These are phyloP conservation scores for Aureobasidium melanogenum DNA, from an alignment of 2,329 filamentous ascomycete species.

Conservation along the genomic window DNA sequence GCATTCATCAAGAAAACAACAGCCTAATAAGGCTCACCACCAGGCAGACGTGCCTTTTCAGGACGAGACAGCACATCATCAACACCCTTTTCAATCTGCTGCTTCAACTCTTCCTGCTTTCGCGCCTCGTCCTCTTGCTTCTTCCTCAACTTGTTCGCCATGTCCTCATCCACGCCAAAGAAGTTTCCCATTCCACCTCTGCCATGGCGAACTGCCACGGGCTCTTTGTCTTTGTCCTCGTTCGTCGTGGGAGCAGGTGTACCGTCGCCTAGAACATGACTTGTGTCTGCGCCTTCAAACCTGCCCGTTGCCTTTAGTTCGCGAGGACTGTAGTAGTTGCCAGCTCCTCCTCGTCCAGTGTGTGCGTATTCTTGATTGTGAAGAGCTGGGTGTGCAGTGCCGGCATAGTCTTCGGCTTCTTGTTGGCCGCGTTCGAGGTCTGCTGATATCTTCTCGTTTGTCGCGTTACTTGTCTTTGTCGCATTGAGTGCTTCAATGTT, in stretches of 20 bases:
- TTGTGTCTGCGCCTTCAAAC: slow-evolving; percentile 22
- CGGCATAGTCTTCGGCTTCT: slow-evolving; percentile 15
- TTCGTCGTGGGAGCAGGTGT: slow-evolving; percentile 1
- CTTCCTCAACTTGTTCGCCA: slow-evolving; percentile 22
- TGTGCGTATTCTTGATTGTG: slow-evolving; percentile 33
- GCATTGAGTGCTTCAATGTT: slow-evolving; percentile 28
- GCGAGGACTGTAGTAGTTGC: slow-evolving; percentile 38
- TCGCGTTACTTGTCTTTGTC: slow-evolving; percentile 13
- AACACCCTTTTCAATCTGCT: slow-evolving; percentile 32
- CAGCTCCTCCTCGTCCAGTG: slow-evolving; percentile 37
- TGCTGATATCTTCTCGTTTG: slow-evolving; percentile 20
- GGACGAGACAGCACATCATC: slow-evolving; percentile 33
- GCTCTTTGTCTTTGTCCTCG: background rate
- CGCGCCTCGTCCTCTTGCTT: slow-evolving; percentile 22
- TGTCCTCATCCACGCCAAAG: slow-evolving; percentile 27
- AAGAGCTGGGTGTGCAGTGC: slow-evolving; percentile 12
- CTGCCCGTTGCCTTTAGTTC: slow-evolving; percentile 31
- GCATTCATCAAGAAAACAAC: background rate
- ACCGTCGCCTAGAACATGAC: slow-evolving; percentile 18
- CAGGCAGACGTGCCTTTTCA: slow-evolving; percentile 30
- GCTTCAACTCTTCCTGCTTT: slow-evolving; percentile 22
- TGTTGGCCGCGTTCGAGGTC: slow-evolving; percentile 33
- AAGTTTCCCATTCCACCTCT: slow-evolving; percentile 41
- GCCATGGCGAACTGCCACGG: slow-evolving; percentile 19
- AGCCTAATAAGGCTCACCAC: slow-evolving; percentile 20